Conservation (phyloP, 1,284 basidiomycete genomes). For the Sporisorium sorghi region DNA sequence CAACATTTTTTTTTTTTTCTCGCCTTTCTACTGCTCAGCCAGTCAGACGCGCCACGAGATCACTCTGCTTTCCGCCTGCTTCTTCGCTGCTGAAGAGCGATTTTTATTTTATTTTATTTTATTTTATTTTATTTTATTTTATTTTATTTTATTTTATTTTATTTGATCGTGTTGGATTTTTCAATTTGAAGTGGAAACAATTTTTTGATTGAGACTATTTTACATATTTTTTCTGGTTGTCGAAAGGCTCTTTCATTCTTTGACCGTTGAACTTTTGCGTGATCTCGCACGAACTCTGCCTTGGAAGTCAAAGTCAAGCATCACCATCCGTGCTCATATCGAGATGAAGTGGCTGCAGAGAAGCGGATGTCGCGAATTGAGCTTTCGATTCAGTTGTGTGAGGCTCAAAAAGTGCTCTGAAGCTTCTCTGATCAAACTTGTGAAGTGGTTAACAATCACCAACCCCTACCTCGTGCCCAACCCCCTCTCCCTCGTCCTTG, state of each 20-base stretch:
- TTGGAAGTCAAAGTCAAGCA: not conserved
- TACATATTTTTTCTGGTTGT: too few relatives aligned
- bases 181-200: not conserved
- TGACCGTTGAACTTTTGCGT: not conserved
- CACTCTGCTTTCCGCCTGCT: constrained; percentile 21
- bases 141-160: constrained; percentile 7
- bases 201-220: too few relatives aligned
- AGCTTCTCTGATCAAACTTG: not conserved
- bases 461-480: constrained; percentile 21
- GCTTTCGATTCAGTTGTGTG: not conserved
- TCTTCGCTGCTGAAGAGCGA: not conserved
- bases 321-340: constrained; percentile 10
- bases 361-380: not conserved
- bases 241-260: constrained; percentile 1
- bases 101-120: constrained; percentile 2
- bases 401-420: not conserved
- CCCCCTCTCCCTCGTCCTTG: constrained; percentile 19
- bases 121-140: constrained; percentile 3
- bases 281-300: constrained; percentile 14
- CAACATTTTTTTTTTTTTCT: constrained; percentile 8
- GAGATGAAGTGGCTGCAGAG: not conserved
- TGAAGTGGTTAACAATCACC: constrained; percentile 12
- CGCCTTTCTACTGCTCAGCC: not conserved
- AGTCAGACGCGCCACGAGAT: constrained; percentile 36
- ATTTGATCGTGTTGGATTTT: too few relatives aligned